These are phyloP conservation scores for Ogataea populi-albae DNA, from an alignment of 805 yeast species.

Conservation along the genomic window DNA sequence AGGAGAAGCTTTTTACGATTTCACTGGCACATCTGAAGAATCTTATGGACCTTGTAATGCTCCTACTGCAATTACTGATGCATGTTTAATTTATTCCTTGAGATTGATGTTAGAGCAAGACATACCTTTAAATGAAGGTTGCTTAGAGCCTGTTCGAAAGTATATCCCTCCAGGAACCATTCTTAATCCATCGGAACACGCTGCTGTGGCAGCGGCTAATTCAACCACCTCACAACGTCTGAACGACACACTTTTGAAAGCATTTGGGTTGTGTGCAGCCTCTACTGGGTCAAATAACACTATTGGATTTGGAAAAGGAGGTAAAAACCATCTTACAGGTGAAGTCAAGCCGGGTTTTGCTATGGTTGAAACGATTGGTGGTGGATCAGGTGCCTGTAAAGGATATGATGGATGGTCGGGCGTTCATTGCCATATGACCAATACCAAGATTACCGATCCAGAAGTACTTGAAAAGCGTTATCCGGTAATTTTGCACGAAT, in stretches of 20 bases:
- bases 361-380: conserved; percentile 50
- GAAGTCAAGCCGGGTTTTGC: conserved; percentile 13
- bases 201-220: conserved; percentile 43
- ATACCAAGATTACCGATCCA: conserved; percentile 53
- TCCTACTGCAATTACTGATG: conserved; percentile 51
- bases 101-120: conserved; percentile 45
- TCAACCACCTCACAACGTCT: conserved; percentile 82
- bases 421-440: conserved; percentile 53
- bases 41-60: conserved; percentile 53
- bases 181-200: conserved; percentile 42
- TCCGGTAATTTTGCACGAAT: conserved; percentile 47
- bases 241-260: conserved; percentile 76
- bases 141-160: conserved; percentile 30
- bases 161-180: conserved; percentile 33
- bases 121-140: conserved; percentile 56
- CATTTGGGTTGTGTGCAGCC: conserved; percentile 81
- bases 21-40: conserved; percentile 50
- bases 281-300: conserved; percentile 90
- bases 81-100: conserved; percentile 53
- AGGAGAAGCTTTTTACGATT: conserved; percentile 48
- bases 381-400: conserved; percentile 53
- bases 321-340: conserved; percentile 29
- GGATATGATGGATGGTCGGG: conserved; percentile 35
- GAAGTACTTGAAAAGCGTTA: conserved; percentile 51
- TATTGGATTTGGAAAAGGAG: conserved; percentile 72